A percentile compares a stretch with the other conserved stretches of the same genome.
These are phyloP conservation scores for Clitocybe nebularis DNA, from an alignment of 1,284 basidiomycete genomes.

Conservation along the genomic window DNA sequence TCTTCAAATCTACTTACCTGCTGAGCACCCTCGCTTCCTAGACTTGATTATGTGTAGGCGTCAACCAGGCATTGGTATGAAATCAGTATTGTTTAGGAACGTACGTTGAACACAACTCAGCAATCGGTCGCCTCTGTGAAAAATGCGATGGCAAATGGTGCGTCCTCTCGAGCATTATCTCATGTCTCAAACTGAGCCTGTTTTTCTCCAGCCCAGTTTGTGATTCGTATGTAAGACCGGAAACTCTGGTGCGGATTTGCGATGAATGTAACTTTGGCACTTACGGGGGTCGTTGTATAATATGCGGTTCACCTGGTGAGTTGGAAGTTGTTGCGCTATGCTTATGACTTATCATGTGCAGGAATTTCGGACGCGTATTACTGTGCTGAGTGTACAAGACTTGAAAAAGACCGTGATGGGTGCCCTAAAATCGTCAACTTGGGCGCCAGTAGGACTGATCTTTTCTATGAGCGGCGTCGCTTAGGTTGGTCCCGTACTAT, in stretches of 20 bases:
- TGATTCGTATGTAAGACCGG: constrained; percentile 98
- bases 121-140: constrained; percentile 96
- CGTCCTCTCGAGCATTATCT: constrained; percentile 31
- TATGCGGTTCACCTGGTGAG: constrained; percentile 90
- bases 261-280: constrained; percentile 99
- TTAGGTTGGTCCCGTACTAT: constrained; percentile 46
- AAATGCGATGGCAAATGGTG: constrained; percentile 99
- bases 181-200: constrained; percentile 1
- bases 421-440: constrained; percentile 99
- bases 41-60: constrained; percentile 97
- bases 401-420: constrained; percentile 97
- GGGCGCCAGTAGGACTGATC: constrained; percentile 83
- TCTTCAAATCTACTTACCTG: no score
- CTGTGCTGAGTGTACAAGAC: constrained; percentile 91
- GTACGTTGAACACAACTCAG: constrained; percentile 35
- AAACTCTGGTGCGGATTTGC: constrained; percentile 96
- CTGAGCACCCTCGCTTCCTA: constrained; percentile 29
- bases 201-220: constrained; percentile 79
- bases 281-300: constrained; percentile 95
- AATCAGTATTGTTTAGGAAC: constrained; percentile 1
- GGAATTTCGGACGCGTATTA: constrained; percentile 98
- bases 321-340: no score
- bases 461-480: constrained; percentile 85
- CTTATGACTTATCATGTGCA: constrained; percentile 31
- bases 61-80: constrained; percentile 90